phyloP scores from a whole-genome alignment of 2,329 filamentous ascomycete genomes.

The Sporothrix pseudoabietina region DNA sequence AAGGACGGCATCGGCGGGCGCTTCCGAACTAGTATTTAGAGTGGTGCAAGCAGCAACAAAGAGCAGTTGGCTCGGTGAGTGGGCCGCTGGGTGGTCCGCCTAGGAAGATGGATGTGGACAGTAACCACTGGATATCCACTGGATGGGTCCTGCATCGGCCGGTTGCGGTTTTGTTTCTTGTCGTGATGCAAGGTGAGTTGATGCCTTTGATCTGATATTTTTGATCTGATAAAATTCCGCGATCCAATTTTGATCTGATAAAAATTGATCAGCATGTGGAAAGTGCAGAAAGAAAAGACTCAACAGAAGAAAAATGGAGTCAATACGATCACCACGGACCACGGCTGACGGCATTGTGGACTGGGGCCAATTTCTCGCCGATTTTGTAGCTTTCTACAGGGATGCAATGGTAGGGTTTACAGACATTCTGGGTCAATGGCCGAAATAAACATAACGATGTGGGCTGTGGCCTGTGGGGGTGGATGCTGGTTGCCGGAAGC shows the following conservation, averaged over 20 bases:
- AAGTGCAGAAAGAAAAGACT: background rate
- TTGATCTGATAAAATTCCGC: background rate
- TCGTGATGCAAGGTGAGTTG: background rate
- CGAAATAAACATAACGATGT: background rate
- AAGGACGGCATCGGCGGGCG: background rate
- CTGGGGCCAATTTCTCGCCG: background rate
- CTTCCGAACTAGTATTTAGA: background rate
- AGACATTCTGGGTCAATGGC: background rate
- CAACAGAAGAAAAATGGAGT: background rate
- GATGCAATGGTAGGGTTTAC: background rate
- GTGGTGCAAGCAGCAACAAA: background rate
- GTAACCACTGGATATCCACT: background rate
- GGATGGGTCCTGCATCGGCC: background rate
- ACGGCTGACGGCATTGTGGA: background rate
- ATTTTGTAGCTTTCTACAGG: background rate
- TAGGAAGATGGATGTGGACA: no score
- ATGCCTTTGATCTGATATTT: constrained; percentile 13
- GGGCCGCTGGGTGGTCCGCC: background rate
- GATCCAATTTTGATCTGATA: background rate
- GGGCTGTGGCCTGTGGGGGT: background rate
- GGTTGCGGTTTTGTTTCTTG: background rate
- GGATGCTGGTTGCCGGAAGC: background rate
- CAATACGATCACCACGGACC: background rate
- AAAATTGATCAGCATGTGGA: background rate
- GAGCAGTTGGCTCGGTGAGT: background rate